Base-by-base conservation (phyloP, 2,329 filamentous ascomycete genomes). In the Pseudogymnoascus sp. region DNA sequence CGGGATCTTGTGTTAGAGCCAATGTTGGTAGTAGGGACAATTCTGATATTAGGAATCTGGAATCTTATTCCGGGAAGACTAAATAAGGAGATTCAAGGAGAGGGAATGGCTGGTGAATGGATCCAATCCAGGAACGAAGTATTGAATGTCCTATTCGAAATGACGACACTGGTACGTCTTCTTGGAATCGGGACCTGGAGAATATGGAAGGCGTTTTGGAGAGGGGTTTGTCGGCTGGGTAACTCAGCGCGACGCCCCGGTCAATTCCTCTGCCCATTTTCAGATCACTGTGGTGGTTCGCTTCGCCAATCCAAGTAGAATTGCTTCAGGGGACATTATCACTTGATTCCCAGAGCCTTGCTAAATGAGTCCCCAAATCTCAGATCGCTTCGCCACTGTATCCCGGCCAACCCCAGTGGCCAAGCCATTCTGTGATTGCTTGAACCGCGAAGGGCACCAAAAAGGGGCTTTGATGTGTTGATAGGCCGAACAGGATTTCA, bases 301-400 rank as follows among this genome's bases (percentile, higher is more conserved):
- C 50, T 29, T 33, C 33, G 50, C 50, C 29, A 56, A 56, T 19
- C 29, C 29, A 56, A 33, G 29, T 56, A 21, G 50, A n/a, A 56
- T 56, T 29, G 50, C 50, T 19, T 56, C 29, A 29, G 7, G 21
- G 50, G 50, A 19, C 5, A 33, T 56, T 33, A 56, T 56, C 50
- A 56, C 50, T 56, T 56, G 29, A 56, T 56, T 56, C 29, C 29
- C 50, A 53, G 46, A 33, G 46, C 46, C 26, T 53, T 53, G 46
- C 26, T 13, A 19, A 31, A 19, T 11, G 46, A 31, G n/a, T 19
- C 29, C 50, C 11, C 2, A 5, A n/a, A 2, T 7, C n/a, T 56
- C 50, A 33, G 33, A 56, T 9, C n/a, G 17, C 17, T 26, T 56
- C 50, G 29, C 29, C 29, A 33, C 10, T 56, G 26, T 56, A 56